Percentiles rank a stretch among this genome's conserved stretches.
These are phyloP conservation scores for Spatholobus suberectus DNA, from an alignment of 306 rosid genomes.

Conservation along the genomic window DNA sequence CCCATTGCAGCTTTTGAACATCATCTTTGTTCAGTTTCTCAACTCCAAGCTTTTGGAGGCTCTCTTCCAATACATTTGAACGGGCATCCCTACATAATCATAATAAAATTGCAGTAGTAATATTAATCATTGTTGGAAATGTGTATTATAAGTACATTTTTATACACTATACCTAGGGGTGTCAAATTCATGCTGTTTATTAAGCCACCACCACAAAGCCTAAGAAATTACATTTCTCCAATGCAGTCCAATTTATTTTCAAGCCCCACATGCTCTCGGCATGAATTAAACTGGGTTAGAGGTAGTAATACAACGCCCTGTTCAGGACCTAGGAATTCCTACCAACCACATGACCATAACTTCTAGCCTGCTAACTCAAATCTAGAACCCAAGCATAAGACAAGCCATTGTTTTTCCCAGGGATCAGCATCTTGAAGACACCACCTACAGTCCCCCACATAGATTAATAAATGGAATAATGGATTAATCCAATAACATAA, in stretches of 20 bases:
- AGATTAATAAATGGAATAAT: not conserved
- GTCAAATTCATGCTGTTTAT: not conserved
- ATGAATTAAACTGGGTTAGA: not conserved
- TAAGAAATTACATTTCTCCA: not conserved
- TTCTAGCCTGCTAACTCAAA: not conserved
- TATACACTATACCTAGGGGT: not conserved
- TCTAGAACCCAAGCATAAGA: not conserved
- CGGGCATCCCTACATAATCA: conserved; percentile 73
- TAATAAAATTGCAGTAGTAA: conserved; percentile 9
- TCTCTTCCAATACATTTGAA: conserved; percentile 86
- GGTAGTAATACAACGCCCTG: not conserved
- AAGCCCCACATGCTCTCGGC: not conserved
- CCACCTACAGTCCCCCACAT: not conserved
- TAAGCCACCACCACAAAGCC: not conserved
- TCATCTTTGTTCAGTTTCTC: conserved; percentile 97
- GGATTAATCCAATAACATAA: not conserved
- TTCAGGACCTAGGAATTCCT: not conserved
- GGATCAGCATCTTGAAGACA: not conserved
- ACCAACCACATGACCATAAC: not conserved
- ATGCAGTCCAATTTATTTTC: not conserved
- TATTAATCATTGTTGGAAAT: not conserved
- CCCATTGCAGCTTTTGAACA: conserved; percentile 98
- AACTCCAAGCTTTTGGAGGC: conserved; percentile 89
- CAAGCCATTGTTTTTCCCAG: no score
- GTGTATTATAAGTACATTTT: not conserved